Base-by-base conservation (phyloP, 768 basidiomycete genomes). In the Tricholoma furcatifolium region DNA sequence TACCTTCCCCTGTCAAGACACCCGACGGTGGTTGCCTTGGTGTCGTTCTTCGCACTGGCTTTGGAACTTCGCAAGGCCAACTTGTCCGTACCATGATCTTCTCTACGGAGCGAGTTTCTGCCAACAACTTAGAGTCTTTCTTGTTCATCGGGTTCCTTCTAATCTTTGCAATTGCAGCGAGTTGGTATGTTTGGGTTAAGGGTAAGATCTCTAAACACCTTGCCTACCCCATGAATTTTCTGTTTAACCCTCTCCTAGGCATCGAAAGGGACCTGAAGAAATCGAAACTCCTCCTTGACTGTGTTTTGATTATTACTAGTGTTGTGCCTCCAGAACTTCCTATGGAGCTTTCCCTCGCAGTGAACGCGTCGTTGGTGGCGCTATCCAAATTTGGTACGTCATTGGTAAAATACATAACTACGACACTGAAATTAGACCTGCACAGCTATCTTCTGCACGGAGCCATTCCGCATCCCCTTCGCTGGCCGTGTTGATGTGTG, bases 1-100 rank as follows among this genome's bases (percentile, higher is more conserved):
- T 77, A 5, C 60, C 64, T 6, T 66, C 73, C 7, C 74, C 76
- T 38, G 74, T 83, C 46, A 77, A 81, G 49, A 91, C 94, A 0
- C 95, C 95, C 3, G 93, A 99, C 64, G 86, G 83, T 17, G 96
- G 96, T 38, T 96, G 93, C 68, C 83, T 97, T 7, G 95, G 93
- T 8, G 76, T 94, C 40, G 94, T 98, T 11, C 79, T 98, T 38
- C 85, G 93, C 50, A 98, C 97, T 11, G 96, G 97, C 1, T 99
- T 98, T 64, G 97, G 97, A 8, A 99, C 97, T 9, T 85, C 93
- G 1, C 97, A 99, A 67, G 97, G 97, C 35, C 93, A 96, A 70
- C 84, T 99, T 31, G 95, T 99, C 30, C 79, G 96, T 51, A 98
- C 97, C 0, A 99, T 98, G 97, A 94, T 99, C 52, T 99, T 98